phyloP scores from a whole-genome alignment of 2,329 filamentous ascomycete genomes.

The Diaporthe sp. region DNA sequence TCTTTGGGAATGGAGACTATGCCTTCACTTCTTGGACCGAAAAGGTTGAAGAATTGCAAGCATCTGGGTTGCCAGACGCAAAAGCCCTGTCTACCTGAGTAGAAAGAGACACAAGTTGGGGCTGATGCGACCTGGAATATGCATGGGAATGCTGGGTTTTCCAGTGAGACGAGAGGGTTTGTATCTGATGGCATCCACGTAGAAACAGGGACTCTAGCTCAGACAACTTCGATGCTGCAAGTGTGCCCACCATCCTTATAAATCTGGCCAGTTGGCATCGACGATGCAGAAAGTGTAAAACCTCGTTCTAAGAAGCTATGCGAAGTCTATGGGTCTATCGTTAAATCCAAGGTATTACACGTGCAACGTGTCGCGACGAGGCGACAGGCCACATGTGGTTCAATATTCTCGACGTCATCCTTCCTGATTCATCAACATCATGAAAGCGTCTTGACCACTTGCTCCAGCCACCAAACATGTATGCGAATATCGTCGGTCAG shows the following conservation, averaged over 20 bases:
- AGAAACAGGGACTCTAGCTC: neutral
- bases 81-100: neutral
- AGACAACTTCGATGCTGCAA: neutral
- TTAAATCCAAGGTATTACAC: neutral
- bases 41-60: too few species aligned
- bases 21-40: neutral
- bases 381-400: neutral
- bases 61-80: neutral
- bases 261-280: too few species aligned
- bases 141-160: neutral
- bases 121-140: neutral
- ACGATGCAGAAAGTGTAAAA: neutral
- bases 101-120: neutral
- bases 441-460: slow-evolving; percentile 65
- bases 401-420: neutral
- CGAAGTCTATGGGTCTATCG: slow-evolving; percentile 16
- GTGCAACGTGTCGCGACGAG: neutral
- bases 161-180: neutral
- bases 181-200: neutral
- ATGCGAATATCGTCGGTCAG: slow-evolving; percentile 89
- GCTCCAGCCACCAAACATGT: slow-evolving; percentile 91
- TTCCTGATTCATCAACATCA: neutral
- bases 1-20: too few species aligned
- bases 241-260: neutral
- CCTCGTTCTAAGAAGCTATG: neutral